Conservation (phyloP, 345 rosid genomes). For the Melaleuca alternifolia region DNA sequence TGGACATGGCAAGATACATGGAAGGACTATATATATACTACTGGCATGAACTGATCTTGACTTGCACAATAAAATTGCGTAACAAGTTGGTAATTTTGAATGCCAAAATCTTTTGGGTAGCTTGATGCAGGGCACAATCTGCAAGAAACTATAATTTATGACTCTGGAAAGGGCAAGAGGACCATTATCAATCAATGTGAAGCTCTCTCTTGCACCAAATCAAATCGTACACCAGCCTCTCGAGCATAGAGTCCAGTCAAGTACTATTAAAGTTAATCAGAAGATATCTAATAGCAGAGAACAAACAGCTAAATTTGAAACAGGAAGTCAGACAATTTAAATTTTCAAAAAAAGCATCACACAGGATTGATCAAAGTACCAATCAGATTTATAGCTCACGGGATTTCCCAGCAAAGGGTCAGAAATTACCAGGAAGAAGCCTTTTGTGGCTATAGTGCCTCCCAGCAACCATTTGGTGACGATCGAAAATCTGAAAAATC, state of each 20-base stretch:
- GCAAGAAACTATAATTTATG: neutral
- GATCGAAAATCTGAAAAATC: conserved; percentile 82
- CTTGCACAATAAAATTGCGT: neutral
- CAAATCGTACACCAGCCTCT: neutral
- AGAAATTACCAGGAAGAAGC: conserved; percentile 46
- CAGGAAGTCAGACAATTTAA: neutral
- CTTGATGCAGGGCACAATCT: neutral
- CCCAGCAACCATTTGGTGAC: conserved; percentile 41
- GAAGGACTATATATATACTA: neutral
- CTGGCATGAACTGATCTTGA: neutral
- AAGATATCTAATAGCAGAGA: neutral
- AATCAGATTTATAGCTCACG: neutral
- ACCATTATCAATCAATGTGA: neutral
- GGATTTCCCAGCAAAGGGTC: neutral
- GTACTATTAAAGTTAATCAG: neutral
- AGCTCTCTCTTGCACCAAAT: neutral
- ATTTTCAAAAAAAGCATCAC: neutral
- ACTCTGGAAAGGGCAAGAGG: neutral
- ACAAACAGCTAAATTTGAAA: neutral
- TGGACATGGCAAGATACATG: neutral
- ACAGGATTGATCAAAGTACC: neutral
- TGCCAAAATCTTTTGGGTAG: neutral
- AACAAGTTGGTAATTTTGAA: neutral
- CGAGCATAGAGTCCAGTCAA: neutral
- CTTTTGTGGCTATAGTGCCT: conserved; percentile 41